Conservation (phyloP, 1,284 basidiomycete genomes). For the Hemileia vastatrix region DNA sequence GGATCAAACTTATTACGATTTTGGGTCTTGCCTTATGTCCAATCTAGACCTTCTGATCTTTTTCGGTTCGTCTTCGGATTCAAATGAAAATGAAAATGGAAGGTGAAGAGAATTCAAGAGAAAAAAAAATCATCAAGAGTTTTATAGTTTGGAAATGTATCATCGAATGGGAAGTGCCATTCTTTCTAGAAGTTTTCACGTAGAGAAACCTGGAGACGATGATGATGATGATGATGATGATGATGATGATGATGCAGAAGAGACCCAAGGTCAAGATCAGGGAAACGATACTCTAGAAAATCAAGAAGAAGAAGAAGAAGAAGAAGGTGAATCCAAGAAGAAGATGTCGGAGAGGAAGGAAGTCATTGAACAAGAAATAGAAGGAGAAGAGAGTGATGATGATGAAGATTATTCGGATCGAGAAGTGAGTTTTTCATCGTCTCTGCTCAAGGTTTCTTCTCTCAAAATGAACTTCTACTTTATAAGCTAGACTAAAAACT, state of each 20-base stretch:
- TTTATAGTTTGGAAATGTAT: slow-evolving; percentile 66
- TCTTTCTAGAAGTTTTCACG: slow-evolving; percentile 76
- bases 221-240: slow-evolving; percentile 41
- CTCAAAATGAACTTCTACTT: too few relatives aligned
- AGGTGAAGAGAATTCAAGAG: neutral
- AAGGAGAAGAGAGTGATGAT: neutral
- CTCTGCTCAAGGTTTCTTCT: too few relatives aligned
- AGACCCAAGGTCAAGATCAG: slow-evolving; percentile 30
- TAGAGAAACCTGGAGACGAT: slow-evolving; percentile 55
- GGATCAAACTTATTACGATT: too few relatives aligned
- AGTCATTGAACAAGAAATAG: too few relatives aligned
- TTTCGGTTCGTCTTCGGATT: slow-evolving; percentile 23
- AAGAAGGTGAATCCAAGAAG: slow-evolving; percentile 36
- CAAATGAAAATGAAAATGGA: slow-evolving; percentile 6
- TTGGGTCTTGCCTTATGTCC: slow-evolving; percentile 35
- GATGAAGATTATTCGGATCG: slow-evolving; percentile 10
- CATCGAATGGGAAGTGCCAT: slow-evolving; percentile 87
- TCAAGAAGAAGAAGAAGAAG: slow-evolving; percentile 4
- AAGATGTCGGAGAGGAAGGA: slow-evolving; percentile 47
- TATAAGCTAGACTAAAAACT: too few relatives aligned
- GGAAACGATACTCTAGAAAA: slow-evolving; percentile 28
- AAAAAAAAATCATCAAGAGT: slow-evolving; percentile 44
- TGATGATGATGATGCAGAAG: slow-evolving; percentile 35
- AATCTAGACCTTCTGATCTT: slow-evolving; percentile 29
- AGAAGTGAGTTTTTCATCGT: too few relatives aligned